phyloP scores from a whole-genome alignment of 1,284 basidiomycete genomes.

The Phellopilus nigrolimitatus region DNA sequence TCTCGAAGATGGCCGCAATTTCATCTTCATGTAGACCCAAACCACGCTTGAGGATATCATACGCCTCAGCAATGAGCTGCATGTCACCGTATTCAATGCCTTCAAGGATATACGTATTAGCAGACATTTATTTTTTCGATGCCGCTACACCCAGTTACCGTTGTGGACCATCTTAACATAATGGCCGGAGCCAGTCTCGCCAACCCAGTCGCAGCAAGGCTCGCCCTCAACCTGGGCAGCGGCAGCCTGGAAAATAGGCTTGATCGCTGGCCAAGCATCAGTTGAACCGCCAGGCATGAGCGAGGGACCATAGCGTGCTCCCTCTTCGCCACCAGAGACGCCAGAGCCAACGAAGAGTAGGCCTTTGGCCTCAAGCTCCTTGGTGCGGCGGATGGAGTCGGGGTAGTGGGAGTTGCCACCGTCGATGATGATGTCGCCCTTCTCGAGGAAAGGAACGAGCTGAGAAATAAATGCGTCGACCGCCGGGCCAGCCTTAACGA shows the following conservation, averaged over 20 bases:
- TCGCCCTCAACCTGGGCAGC: constrained; percentile 94
- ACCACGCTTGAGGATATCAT: constrained; percentile 97
- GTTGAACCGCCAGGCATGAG: constrained; percentile 98
- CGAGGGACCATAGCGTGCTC: constrained; percentile 95
- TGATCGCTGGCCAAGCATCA: constrained; percentile 94
- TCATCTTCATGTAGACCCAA: constrained; percentile 82
- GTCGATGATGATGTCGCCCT: constrained; percentile 95
- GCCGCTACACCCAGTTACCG: constrained; percentile 44
- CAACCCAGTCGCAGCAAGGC: constrained; percentile 99
- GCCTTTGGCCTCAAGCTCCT: constrained; percentile 93
- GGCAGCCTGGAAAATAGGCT: constrained; percentile 98
- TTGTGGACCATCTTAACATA: constrained; percentile 99
- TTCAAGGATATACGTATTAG: constrained; percentile 28
- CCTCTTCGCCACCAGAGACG: constrained; percentile 99
- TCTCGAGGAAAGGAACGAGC: constrained; percentile 66
- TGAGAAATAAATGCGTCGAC: constrained; percentile 77
- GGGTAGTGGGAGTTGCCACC: constrained; percentile 99
- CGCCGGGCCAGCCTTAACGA: constrained; percentile 86
- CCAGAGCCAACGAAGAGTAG: constrained; percentile 97
- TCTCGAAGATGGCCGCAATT: constrained; percentile 85
- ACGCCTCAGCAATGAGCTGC: constrained; percentile 98
- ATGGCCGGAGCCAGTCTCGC: constrained; percentile 90
- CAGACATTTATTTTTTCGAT: constrained; percentile 19
- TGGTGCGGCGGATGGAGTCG: constrained; percentile 91
- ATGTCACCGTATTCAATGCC: constrained; percentile 99